Conservation (phyloP, 257 asterid species). For the Capsicum chinense region DNA sequence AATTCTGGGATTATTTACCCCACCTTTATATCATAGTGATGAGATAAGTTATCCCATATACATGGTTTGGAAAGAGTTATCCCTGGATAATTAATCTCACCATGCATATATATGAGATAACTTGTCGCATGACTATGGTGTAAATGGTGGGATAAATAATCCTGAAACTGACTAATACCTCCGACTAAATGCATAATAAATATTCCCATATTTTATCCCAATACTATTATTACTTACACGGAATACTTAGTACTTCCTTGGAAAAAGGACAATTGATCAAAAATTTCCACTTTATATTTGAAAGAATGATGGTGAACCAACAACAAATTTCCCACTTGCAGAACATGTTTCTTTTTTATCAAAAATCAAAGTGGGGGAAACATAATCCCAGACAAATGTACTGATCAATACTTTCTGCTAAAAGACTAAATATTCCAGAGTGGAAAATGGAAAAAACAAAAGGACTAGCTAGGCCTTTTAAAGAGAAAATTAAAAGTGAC, state of each 20-base stretch:
- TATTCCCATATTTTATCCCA: too few species aligned
- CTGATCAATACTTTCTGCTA: not conserved
- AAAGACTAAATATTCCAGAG: slow-evolving; percentile 7
- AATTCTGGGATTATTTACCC: too few species aligned
- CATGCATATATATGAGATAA: too few species aligned
- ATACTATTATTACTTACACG: too few species aligned
- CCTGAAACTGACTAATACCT: too few species aligned
- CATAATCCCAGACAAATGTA: not conserved
- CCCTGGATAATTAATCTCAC: too few species aligned
- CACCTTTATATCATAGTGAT: too few species aligned
- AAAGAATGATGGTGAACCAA: not conserved
- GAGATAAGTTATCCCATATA: too few species aligned
- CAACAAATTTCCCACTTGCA: slow-evolving; percentile 16
- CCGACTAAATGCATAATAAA: too few species aligned
- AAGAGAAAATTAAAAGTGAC: not conserved
- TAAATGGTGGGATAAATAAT: too few species aligned
- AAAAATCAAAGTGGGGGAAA: not conserved
- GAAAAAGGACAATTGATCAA: not conserved
- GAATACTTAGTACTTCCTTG: not conserved
- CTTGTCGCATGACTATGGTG: too few species aligned
- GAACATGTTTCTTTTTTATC: not conserved
- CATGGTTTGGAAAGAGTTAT: too few species aligned
- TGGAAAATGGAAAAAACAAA: not conserved
- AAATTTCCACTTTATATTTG: not conserved
- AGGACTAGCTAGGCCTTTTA: not conserved